Evolutionary conservation across 2,329 filamentous ascomycete species (phyloP), one percentile per base, ranked within the genome.

Genomic region (Paraphoma sp.): DNA sequence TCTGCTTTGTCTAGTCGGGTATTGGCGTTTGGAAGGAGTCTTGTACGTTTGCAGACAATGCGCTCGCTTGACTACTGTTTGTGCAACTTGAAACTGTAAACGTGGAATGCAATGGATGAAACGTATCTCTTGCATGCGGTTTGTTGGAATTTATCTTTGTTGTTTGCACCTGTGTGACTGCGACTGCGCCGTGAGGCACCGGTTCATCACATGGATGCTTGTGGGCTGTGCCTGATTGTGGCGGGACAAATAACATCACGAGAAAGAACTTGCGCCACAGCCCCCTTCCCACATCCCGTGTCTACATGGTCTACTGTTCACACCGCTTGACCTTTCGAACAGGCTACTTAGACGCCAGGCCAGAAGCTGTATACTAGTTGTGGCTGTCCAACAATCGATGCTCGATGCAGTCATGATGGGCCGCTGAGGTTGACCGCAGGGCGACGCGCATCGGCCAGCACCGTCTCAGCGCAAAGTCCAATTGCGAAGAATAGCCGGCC

Each of bases 21-120:
- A 33, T n/a, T 45, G 42, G 30, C 29, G 14, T 42, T 42, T 42
- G 40, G 40, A 43, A 18, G 16, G 36, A 47, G n/a, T 40, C 28
- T 40, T 31, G 30, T 6, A 45, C 48, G 55, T 48, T 55, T 49
- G 53, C 54, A 36, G 59, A 52, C 41, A 59, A 43, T 38, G 42
- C 9, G 31, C 14, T 28, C 30, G 49, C 10, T 40, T 31, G 16
- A 28, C 12, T 14, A 23, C 11, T 14, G n/a, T n/a, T 45, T 51
- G 16, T 23, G 23, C 23, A 23, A 23, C 23, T 23, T 23, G 23
- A 42, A n/a, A 6, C 28, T 40, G 36, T 30, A 41, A 46, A 52
- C 43, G 14, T 17, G 12, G 28, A 41, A 38, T 45, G 36, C 45
- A 29, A 31, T 45, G 42, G 40, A n/a, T 44, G 17, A 23, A 48